These are phyloP conservation scores for Brasilioporus rufonigricans DNA, from an alignment of 768 basidiomycete genomes.

Conservation along the genomic window DNA sequence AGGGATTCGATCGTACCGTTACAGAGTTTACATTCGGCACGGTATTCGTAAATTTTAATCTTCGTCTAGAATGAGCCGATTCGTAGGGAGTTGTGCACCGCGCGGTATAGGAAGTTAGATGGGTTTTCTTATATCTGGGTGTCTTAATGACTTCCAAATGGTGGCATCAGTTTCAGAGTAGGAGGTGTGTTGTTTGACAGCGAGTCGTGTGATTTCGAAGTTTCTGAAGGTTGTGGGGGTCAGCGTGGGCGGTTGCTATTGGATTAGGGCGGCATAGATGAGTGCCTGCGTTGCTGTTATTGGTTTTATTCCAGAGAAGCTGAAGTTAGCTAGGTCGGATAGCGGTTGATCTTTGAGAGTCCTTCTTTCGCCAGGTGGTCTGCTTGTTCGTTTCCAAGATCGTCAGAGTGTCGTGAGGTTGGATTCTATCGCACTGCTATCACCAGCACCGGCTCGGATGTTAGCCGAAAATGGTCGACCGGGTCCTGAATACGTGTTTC, in stretches of 20 bases:
- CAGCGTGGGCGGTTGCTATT: too few species aligned
- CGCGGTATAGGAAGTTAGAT: not conserved
- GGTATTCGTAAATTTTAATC: not conserved
- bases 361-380: conserved; percentile 22
- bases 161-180: not conserved
- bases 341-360: not conserved
- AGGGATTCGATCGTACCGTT: not conserved
- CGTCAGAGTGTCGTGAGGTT: conserved; percentile 16
- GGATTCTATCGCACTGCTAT: too few species aligned
- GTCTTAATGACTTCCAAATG: not conserved
- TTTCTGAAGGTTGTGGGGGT: too few species aligned
- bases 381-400: conserved; percentile 24
- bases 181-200: too few species aligned
- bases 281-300: too few species aligned
- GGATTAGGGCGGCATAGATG: too few species aligned
- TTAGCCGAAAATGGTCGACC: not conserved
- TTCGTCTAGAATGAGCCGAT: not conserved
- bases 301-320: too few species aligned
- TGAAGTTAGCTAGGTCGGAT: too few species aligned
- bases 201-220: too few species aligned
- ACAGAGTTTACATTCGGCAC: too few species aligned
- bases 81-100: not conserved
- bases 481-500: not conserved
- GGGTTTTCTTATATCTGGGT: not conserved
- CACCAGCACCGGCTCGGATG: not conserved